phyloP scores from a whole-genome alignment of 257 asterid genomes.

The Scutellaria galericulata region DNA sequence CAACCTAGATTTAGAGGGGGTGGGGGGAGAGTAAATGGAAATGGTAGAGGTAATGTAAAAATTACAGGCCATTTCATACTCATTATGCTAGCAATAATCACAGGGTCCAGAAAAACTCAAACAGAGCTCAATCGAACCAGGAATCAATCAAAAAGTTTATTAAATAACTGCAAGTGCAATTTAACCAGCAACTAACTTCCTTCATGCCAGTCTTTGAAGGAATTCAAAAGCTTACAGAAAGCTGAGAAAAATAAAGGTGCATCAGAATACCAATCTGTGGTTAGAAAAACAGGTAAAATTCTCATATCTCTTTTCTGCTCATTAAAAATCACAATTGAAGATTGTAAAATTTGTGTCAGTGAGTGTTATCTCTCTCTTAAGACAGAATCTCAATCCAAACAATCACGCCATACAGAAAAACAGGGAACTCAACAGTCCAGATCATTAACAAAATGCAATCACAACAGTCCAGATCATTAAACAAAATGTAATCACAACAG shows the following conservation, averaged over 20 bases:
- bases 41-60: neutral
- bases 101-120: neutral
- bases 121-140: neutral
- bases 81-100: slow-evolving; percentile 8
- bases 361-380: slow-evolving; percentile 16
- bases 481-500: no score
- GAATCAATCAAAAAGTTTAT: slow-evolving; percentile 13
- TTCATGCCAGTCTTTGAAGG: slow-evolving; percentile 5
- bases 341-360: neutral
- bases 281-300: neutral
- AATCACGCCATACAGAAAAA: slow-evolving; percentile 1
- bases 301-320: neutral
- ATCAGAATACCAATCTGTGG: no score
- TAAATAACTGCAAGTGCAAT: neutral
- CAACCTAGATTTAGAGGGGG: no score
- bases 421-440: neutral
- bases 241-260: neutral
- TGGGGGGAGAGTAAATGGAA: neutral
- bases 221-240: neutral
- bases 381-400: slow-evolving; percentile 19
- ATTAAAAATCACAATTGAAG: neutral
- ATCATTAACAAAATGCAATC: no score
- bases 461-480: neutral
- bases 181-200: slow-evolving; percentile 14
- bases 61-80: slow-evolving; percentile 5